Evolutionary conservation across 2,329 filamentous ascomycete genomes (phyloP).

Genomic region (Aspergillus brasiliensis): DNA sequence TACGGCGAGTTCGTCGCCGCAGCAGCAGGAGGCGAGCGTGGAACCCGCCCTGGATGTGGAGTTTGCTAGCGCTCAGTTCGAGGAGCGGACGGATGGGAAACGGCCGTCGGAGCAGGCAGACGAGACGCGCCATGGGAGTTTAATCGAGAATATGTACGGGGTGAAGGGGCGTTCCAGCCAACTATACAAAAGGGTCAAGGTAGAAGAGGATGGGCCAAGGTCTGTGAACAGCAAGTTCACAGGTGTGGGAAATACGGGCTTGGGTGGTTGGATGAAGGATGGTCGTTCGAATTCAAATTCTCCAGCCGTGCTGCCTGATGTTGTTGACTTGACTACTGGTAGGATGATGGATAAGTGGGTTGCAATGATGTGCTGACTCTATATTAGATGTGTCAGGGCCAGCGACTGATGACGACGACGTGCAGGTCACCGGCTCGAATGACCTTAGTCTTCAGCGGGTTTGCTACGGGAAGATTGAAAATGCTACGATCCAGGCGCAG

Average conservation of each 20-base stretch:
- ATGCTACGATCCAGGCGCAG: conserved; percentile 66
- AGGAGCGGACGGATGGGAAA: conserved; percentile 31
- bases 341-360: conserved; percentile 8
- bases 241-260: conserved; percentile 54
- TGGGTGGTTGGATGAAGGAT: conserved; percentile 69
- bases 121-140: conserved; percentile 28
- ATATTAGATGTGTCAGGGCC: conserved; percentile 21
- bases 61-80: conserved; percentile 30
- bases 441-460: conserved; percentile 70
- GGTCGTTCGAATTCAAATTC: conserved; percentile 49
- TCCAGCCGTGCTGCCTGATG: conserved; percentile 53
- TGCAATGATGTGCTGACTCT: conserved; percentile 21
- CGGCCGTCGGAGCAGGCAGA: conserved; percentile 34
- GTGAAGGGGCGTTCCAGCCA: conserved; percentile 66
- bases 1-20: conserved; percentile 15
- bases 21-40: conserved; percentile 6
- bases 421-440: conserved; percentile 53
- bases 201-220: conserved; percentile 46
- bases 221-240: conserved; percentile 44
- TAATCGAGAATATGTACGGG: conserved; percentile 77
- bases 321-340: conserved; percentile 51
- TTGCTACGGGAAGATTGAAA: conserved; percentile 77
- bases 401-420: conserved; percentile 39
- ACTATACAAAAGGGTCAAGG: conserved; percentile 68
- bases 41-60: conserved; percentile 29